Percentiles rank a stretch among this genome's conserved stretches.
phyloP scores from a whole-genome alignment of 2,329 filamentous ascomycete species.

The Claviceps africana region DNA sequence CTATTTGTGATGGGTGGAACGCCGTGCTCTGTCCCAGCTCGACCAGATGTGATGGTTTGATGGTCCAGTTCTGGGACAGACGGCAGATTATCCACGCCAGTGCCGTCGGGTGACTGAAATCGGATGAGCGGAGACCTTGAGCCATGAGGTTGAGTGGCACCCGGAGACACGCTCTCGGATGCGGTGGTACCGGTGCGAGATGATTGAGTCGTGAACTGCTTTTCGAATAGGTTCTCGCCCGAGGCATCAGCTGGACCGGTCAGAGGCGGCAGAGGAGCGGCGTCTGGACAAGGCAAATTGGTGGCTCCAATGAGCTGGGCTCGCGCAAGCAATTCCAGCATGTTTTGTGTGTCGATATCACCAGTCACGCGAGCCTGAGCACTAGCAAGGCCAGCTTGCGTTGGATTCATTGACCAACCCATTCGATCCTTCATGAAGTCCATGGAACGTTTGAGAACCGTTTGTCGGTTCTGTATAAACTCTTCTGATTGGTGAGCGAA shows the following conservation, averaged over 20 bases:
- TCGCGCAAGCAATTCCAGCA: conserved; percentile 76
- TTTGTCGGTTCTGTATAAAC: conserved; percentile 79
- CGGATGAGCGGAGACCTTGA: conserved; percentile 9
- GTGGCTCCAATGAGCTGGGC: conserved; percentile 65
- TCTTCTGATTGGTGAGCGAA: conserved; percentile 95
- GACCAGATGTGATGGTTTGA: conserved; percentile 35
- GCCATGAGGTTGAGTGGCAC: conserved; percentile 9
- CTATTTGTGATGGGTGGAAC: conserved; percentile 29
- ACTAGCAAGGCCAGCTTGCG: conserved; percentile 61
- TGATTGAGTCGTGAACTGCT: conserved; percentile 50
- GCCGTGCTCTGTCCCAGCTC: conserved; percentile 43
- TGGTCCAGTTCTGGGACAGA: conserved; percentile 11
- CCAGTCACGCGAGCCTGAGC: conserved; percentile 72
- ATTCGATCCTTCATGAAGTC: conserved; percentile 94
- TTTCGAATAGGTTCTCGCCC: conserved; percentile 72
- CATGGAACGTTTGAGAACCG: conserved; percentile 80
- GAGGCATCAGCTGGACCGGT: conserved; percentile 66
- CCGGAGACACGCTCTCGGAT: conserved; percentile 22
- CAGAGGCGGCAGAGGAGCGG: conserved; percentile 41
- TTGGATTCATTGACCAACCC: conserved; percentile 55
- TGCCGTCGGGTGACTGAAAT: conserved; percentile 4
- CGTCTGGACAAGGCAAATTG: conserved; percentile 38
- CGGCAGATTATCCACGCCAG: conserved; percentile 7
- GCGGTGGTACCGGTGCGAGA: conserved; percentile 34
- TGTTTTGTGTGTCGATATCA: conserved; percentile 75